These are phyloP conservation scores for Mayamaea pseudoterrestris DNA, from an alignment of 108 stramenopile species.

Conservation along the genomic window DNA sequence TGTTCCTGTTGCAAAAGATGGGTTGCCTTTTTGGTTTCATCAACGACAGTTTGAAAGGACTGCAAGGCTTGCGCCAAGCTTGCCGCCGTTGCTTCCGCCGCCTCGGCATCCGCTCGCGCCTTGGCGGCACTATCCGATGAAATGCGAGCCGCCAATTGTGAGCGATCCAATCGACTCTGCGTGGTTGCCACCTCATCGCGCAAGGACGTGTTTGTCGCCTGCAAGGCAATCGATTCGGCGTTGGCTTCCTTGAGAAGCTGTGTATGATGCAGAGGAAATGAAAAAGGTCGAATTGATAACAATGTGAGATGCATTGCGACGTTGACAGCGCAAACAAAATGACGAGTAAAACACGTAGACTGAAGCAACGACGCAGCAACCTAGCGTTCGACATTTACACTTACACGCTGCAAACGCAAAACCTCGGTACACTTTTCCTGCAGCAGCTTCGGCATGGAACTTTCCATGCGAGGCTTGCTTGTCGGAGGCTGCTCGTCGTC, in stretches of 20 bases:
- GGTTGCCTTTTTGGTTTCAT: slow-evolving; percentile 36
- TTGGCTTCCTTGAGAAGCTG: slow-evolving; percentile 48
- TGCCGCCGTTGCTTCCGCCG: slow-evolving; percentile 40
- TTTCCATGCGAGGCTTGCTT: slow-evolving; percentile 3
- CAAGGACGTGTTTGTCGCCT: slow-evolving; percentile 24
- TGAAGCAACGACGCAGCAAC: neutral
- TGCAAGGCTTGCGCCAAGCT: slow-evolving; percentile 32
- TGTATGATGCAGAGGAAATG: neutral
- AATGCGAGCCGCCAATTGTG: slow-evolving; percentile 39
- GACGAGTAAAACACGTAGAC: too few species aligned
- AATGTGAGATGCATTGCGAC: neutral
- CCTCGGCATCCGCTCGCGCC: slow-evolving; percentile 62
- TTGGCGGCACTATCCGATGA: slow-evolving; percentile 39
- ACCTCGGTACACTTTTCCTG: slow-evolving; percentile 33
- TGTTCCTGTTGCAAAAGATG: slow-evolving; percentile 39
- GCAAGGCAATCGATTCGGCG: slow-evolving; percentile 24
- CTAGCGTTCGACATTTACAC: slow-evolving; percentile 4
- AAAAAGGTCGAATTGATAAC: neutral
- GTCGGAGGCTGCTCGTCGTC: neutral
- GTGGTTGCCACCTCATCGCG: slow-evolving; percentile 24
- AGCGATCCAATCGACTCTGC: slow-evolving; percentile 35
- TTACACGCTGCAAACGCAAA: slow-evolving; percentile 34
- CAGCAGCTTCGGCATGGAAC: slow-evolving; percentile 16
- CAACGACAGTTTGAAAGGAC: slow-evolving; percentile 30
- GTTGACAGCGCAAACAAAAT: neutral